Evolutionary conservation across 2,329 filamentous ascomycete species (phyloP).

Genomic region (Colletotrichum shisoi): DNA sequence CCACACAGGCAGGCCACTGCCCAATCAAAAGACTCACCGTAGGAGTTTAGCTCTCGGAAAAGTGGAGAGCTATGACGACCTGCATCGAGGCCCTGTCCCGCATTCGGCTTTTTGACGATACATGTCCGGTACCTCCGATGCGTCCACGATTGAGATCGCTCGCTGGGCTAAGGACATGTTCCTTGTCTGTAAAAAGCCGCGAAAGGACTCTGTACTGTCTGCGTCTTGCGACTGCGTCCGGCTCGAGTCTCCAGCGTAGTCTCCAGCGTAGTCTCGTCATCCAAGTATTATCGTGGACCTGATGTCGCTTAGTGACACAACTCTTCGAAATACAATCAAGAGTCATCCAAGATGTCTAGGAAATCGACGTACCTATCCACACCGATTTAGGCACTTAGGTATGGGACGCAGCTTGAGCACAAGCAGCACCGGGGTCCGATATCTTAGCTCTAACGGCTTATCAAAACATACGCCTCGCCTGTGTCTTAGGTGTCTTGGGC

Average conservation of each 20-base stretch:
- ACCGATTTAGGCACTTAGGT: too few relatives aligned
- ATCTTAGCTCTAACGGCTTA: neutral
- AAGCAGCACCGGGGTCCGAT: neutral
- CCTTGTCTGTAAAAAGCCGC: neutral
- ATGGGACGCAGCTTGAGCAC: neutral
- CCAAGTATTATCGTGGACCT: neutral
- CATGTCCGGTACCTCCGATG: conserved; percentile 34
- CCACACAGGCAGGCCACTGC: conserved; percentile 5
- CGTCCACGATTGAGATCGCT: conserved; percentile 12
- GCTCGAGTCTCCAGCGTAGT: conserved; percentile 1
- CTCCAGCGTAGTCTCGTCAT: neutral
- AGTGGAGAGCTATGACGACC: conserved; percentile 40
- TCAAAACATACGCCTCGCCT: neutral
- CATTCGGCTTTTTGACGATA: conserved; percentile 34
- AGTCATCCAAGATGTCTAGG: too few relatives aligned
- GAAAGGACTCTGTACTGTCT: neutral
- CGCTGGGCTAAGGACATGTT: neutral
- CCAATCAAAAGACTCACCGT: conserved; percentile 30
- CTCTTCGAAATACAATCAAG: too few relatives aligned
- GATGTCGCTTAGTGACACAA: neutral
- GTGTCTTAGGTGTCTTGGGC: too few relatives aligned
- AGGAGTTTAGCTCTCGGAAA: conserved; percentile 34
- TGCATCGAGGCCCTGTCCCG: conserved; percentile 35
- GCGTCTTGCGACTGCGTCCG: conserved; percentile 8
- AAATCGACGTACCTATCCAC: too few relatives aligned